Conservation (phyloP, 83 land plant genomes). For the Larix sibirica region DNA sequence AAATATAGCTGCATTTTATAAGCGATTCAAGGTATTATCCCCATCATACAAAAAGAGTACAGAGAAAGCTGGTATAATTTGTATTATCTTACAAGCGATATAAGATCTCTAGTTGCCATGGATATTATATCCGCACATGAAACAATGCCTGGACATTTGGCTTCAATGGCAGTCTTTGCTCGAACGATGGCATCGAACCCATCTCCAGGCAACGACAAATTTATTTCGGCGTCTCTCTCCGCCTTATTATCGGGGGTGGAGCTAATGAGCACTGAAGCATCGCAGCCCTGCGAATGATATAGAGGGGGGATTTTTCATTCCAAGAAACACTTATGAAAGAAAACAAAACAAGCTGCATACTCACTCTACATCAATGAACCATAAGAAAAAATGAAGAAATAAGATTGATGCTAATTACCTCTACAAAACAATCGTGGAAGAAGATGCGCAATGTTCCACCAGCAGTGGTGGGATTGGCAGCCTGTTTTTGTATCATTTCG, state of each 20-base stretch:
- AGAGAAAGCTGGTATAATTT: too few relatives aligned
- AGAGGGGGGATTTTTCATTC: too few relatives aligned
- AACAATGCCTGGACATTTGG: conserved; percentile 51
- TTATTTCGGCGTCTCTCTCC: conserved; percentile 54
- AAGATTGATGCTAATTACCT: conserved; percentile 2
- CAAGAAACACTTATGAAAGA: too few relatives aligned
- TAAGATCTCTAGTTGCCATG: conserved; percentile 54
- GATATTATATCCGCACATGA: conserved; percentile 78
- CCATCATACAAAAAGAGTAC: too few relatives aligned
- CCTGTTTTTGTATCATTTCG: conserved; percentile 30
- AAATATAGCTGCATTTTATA: too few relatives aligned
- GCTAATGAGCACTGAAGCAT: conserved; percentile 49
- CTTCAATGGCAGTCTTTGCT: conserved; percentile 33
- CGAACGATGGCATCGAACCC: conserved; percentile 54
- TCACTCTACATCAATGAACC: too few relatives aligned
- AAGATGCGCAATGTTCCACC: conserved; percentile 52
- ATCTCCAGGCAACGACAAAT: conserved; percentile 64
- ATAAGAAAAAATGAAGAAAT: too few relatives aligned
- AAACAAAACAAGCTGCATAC: too few relatives aligned
- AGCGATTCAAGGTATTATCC: too few relatives aligned
- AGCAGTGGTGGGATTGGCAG: conserved; percentile 33
- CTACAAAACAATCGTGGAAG: conserved; percentile 58
- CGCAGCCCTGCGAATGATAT: conserved; percentile 42
- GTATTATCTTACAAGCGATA: too few relatives aligned
- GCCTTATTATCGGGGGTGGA: conserved; percentile 31